Base-by-base conservation (phyloP, 768 basidiomycete genomes). In the Lyophyllum decastes region DNA sequence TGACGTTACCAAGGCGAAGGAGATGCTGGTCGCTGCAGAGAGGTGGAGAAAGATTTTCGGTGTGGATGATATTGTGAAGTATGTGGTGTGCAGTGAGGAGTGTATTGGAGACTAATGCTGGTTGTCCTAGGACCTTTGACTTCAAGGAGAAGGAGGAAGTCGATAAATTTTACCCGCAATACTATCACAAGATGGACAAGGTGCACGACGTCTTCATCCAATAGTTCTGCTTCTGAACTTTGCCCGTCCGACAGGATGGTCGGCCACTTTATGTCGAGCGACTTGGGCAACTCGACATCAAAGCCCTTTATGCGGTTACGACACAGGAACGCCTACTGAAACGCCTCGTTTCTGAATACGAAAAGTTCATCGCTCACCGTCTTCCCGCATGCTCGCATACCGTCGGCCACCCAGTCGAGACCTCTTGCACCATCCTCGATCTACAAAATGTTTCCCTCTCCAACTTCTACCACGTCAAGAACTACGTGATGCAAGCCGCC, bases 361-460 rank as follows among this genome's bases (percentile, higher is more conserved):
- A 98, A 73, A 89, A 87, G 65, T 95, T 89, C 78, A 74, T 93
- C 62, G 77, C 73, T 26, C 80, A 89, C 47, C 92, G 96, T 38
- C 81, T 94, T 41, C 92, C 94, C 46, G 89, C 92, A 4, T 88
- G 89, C 72, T 82, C 91, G 60, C 71, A 51, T 11, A 82, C 81
- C 2, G 74, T 79, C 38, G 95, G 94, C 2, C 90, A 95, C 74
- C 88, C 92, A 56, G 90, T 98, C 70, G 96, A 98, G 78, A 98
- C 96, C 11, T 91, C 86, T 52, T 98, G 96, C 85, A 98, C 97
- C 57, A 95, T 98, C 80, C 83, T 98, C 76, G 95, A 98, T 73
- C 86, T 99, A 61, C 72, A 85, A 22, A 78, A 79, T 64, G 87
- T 90, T 38, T 79, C 82, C 52, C 70, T 98, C 60, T 73, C 82